Evolutionary conservation across 768 basidiomycete genomes (phyloP).

Genomic region (Vararia minispora): DNA sequence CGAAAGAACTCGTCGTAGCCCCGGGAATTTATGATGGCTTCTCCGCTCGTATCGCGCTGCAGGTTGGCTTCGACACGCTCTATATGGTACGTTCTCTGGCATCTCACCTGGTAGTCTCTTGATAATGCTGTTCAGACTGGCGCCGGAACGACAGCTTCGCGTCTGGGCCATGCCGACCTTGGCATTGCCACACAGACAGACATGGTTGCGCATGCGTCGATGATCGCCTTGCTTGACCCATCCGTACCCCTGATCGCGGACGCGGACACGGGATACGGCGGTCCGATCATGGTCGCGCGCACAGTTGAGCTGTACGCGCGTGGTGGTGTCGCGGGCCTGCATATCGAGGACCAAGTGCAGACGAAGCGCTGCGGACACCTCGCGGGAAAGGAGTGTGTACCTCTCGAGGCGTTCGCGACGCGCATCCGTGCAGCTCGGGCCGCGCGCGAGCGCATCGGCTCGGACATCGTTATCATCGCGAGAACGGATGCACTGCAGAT

Average conservation of each 20-base stretch:
- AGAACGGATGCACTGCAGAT: constrained; percentile 18
- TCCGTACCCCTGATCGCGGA: constrained; percentile 17
- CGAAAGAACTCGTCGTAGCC: too few relatives aligned
- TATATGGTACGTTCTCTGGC: constrained; percentile 18
- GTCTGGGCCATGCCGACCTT: constrained; percentile 19
- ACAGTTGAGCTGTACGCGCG: constrained; percentile 16
- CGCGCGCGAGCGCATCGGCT: constrained; percentile 15
- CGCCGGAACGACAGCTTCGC: too few relatives aligned
- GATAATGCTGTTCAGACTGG: too few relatives aligned
- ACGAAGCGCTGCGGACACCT: constrained; percentile 19
- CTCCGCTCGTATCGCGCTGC: constrained; percentile 17
- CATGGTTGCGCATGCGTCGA: constrained; percentile 15
- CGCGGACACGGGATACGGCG: constrained; percentile 18
- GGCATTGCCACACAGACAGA: constrained; percentile 17
- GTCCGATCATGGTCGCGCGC: constrained; percentile 16
- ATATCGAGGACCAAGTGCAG: constrained; percentile 18
- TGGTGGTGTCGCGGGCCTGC: constrained; percentile 18
- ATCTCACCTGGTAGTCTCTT: constrained; percentile 15
- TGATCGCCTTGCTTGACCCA: constrained; percentile 14
- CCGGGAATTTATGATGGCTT: constrained; percentile 19
- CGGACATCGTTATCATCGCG: constrained; percentile 17
- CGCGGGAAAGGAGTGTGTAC: constrained; percentile 17
- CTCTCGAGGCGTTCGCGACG: constrained; percentile 18
- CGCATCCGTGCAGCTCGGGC: constrained; percentile 17
- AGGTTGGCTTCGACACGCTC: constrained; percentile 17